These are phyloP conservation scores for Amanita muscaria DNA, from an alignment of 768 basidiomycete species.

Conservation along the genomic window DNA sequence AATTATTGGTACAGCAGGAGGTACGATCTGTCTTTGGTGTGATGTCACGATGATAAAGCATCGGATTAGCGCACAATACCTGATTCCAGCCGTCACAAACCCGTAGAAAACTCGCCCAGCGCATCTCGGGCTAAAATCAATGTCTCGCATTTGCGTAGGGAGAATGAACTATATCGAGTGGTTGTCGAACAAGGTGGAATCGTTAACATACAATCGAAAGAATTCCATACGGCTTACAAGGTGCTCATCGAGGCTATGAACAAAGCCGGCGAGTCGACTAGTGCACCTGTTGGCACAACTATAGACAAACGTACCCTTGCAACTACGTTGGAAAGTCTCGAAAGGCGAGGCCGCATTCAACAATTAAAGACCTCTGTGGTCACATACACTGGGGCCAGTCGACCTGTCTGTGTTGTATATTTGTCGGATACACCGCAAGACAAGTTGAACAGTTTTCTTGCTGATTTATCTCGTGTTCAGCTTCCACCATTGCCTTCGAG, in stretches of 20 bases:
- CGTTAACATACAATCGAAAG: slow-evolving; percentile 53
- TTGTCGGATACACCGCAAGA: slow-evolving; percentile 49
- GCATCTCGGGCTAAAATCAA: slow-evolving; percentile 38
- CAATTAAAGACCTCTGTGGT: slow-evolving; percentile 57
- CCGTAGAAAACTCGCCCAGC: background rate
- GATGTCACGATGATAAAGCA: background rate
- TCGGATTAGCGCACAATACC: background rate
- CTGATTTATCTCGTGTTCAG: slow-evolving; percentile 37
- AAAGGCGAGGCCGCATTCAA: slow-evolving; percentile 60
- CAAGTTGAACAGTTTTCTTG: slow-evolving; percentile 49
- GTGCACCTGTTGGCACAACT: slow-evolving; percentile 57
- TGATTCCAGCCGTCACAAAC: background rate
- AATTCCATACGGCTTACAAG: slow-evolving; percentile 60
- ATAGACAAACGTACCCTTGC: slow-evolving; percentile 69
- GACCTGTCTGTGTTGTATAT: slow-evolving; percentile 56
- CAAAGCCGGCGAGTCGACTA: slow-evolving; percentile 57
- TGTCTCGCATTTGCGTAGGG: slow-evolving; percentile 69
- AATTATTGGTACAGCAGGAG: slow-evolving; percentile 8
- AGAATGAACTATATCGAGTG: slow-evolving; percentile 68
- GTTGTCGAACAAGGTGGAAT: slow-evolving; percentile 63
- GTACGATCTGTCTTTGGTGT: background rate
- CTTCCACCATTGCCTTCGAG: slow-evolving; percentile 25
- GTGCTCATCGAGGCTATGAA: slow-evolving; percentile 50
- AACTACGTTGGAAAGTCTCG: slow-evolving; percentile 50
- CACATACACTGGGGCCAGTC: slow-evolving; percentile 48